Evolutionary conservation across 2,329 filamentous ascomycete genomes (phyloP).

Genomic region (Cladophialophora bantiana): DNA sequence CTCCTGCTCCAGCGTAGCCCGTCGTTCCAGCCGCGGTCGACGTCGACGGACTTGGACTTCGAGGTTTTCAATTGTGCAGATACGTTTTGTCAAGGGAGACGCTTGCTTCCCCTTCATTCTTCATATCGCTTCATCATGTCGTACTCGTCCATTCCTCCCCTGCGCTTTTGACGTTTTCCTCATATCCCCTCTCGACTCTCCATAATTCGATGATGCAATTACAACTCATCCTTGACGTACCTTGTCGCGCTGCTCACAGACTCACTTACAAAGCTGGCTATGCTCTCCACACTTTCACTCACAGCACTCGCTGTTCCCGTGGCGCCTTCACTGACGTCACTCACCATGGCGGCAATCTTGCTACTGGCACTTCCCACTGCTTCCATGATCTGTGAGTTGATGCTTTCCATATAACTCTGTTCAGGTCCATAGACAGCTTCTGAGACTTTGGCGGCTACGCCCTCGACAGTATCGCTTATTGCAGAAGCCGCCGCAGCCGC

Average conservation of each 20-base stretch:
- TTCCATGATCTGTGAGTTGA: slow-evolving; percentile 42
- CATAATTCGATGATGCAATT: slow-evolving; percentile 16
- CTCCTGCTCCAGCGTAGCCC: not conserved
- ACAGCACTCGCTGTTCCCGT: slow-evolving; percentile 49
- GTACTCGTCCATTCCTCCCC: not conserved
- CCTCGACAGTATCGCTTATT: slow-evolving; percentile 35
- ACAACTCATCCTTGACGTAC: slow-evolving; percentile 62
- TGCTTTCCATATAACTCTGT: slow-evolving; percentile 47
- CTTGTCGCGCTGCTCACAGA: slow-evolving; percentile 51
- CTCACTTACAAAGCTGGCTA: slow-evolving; percentile 55
- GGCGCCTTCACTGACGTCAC: slow-evolving; percentile 40
- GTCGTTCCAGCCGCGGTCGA: not conserved
- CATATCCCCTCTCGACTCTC: not conserved
- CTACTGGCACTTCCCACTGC: slow-evolving; percentile 49
- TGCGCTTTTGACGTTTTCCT: not conserved
- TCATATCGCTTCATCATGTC: slow-evolving; percentile 4
- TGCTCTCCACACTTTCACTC: slow-evolving; percentile 53
- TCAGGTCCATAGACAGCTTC: slow-evolving; percentile 57
- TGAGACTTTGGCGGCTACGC: slow-evolving; percentile 46
- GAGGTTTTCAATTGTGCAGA: not conserved
- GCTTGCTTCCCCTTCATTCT: not conserved
- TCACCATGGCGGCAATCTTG: slow-evolving; percentile 45
- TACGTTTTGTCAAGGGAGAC: not conserved
- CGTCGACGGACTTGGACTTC: not conserved
- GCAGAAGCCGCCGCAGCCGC: slow-evolving; percentile 43